Percentiles rank a stretch among this genome's conserved stretches.
Conservation (phyloP, 2,329 filamentous ascomycete genomes). For the Gaeumannomyces tritici region DNA sequence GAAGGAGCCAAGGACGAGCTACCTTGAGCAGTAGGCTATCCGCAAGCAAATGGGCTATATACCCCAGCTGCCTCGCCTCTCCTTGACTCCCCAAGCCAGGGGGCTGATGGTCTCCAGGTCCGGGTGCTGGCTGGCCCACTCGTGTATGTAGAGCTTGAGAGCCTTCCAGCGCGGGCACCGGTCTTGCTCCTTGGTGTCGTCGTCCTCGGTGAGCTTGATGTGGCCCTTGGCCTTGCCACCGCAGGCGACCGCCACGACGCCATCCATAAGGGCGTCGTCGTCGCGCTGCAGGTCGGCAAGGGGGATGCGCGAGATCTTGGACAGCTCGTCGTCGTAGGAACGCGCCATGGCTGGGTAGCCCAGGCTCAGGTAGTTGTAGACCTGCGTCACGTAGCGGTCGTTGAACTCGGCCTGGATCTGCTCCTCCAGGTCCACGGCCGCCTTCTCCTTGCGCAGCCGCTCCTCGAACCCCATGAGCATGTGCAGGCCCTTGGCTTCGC, state of each 20-base stretch:
- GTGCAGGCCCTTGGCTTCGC: slow-evolving; percentile 32
- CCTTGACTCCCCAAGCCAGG: slow-evolving; percentile 58
- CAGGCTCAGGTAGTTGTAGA: slow-evolving; percentile 92
- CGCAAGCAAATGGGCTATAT: slow-evolving; percentile 23
- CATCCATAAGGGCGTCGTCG: slow-evolving; percentile 48
- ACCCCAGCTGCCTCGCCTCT: slow-evolving; percentile 64
- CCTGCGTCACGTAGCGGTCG: slow-evolving; percentile 82
- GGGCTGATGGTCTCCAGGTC: slow-evolving; percentile 52
- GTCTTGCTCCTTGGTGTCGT: slow-evolving; percentile 29
- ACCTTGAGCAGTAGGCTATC: too few relatives aligned
- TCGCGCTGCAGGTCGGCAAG: slow-evolving; percentile 61
- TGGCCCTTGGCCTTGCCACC: slow-evolving; percentile 55
- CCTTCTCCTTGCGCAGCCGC: slow-evolving; percentile 38
- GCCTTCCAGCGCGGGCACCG: slow-evolving; percentile 73
- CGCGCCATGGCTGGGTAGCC: slow-evolving; percentile 83
- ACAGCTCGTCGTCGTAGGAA: slow-evolving; percentile 75
- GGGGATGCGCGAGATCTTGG: slow-evolving; percentile 65
- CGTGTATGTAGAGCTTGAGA: slow-evolving; percentile 70
- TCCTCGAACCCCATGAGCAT: slow-evolving; percentile 43
- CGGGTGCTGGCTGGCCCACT: slow-evolving; percentile 86
- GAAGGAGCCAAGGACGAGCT: neutral
- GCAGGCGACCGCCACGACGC: slow-evolving; percentile 6
- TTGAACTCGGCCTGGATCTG: slow-evolving; percentile 60
- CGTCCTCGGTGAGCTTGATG: slow-evolving; percentile 55
- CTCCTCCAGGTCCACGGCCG: slow-evolving; percentile 38